Evolutionary conservation across 208 protist species (phyloP), one percentile per base, ranked within the genome.

Genomic region (Leishmania gerbilli): DNA sequence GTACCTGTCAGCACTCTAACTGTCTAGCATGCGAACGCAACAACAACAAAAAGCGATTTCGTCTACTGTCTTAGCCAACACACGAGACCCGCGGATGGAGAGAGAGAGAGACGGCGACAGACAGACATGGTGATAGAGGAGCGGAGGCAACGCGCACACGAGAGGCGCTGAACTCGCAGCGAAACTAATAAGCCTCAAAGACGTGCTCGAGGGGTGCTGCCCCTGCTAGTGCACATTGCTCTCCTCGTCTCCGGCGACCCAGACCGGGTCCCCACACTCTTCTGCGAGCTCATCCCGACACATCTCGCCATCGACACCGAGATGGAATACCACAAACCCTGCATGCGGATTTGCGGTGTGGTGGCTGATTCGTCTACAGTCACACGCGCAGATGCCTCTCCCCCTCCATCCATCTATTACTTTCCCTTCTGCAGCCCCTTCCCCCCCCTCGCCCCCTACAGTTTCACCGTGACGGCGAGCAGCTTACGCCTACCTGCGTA

Each of bases 401-500:
- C 19, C 34, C 1, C 15, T 5, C 37, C 19, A 15, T 8, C 21
- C 31, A 8, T 15, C 5, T 55, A 45, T 45, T 74, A 1, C n/a
- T 9, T 74, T 31, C 71, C 19, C 65, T 15, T 37, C 27, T 40
- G 62, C 31, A 21, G 24, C 17, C 56, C 56, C 27, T 5, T 4
- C 27, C 24, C 27, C 19, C 56, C 56, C 27, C 17, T 4, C 27
- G 17, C 27, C 19, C 0, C 45, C 58, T 58, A 84, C n/a, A 80
- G 62, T 11, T 53, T 60, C 24, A 80, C 76, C 17, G 81, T 42
- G 11, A 51, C 60, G 8, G 69, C 69, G 11, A 71, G 56, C 2
- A 55, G 60, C 11, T 77, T 56, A 51, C 40, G 71, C 0, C 42
- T 72, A 65, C 76, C 81, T 60, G 64, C 60, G 60, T 80, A 80